Base-by-base conservation (phyloP, 495 filamentous ascomycete species). In the Aspergillus steynii region DNA sequence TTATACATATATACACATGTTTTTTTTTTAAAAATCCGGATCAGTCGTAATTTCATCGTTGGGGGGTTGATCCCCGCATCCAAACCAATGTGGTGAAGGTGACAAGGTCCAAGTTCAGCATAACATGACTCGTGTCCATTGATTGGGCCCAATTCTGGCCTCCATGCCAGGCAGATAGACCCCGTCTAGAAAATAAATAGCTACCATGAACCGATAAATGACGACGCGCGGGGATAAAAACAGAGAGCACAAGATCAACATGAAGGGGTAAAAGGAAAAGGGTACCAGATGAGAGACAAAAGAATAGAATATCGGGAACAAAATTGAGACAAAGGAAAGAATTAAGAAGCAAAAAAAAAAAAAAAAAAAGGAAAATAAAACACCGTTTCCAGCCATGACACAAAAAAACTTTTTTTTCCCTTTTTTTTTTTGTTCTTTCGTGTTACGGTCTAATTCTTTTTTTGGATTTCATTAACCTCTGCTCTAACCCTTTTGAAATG, bases 41-140 rank as follows among this genome's bases (percentile, higher is more conserved):
- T 9, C 25, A 50, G 48, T 7, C 8, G 48, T 25, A 27, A 29
- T 50, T 50, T 50, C 12, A 7, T 27, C 12, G 20, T 26, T 50
- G 20, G 20, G 20, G 20, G 20, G 20, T 20, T 20, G 20, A 9
- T 50, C 26, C 26, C 6, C 15, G 26, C 15, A 49, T 49, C 15
- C 6, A 49, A 49, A 49, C 7, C 15, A 46, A 46, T 46, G 8
- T 7, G 42, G 42, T 46, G 42, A 46, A 46, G 7, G 7, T 46
- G 42, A 8, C 42, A 8, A 8, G 20, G 20, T 20, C 20, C 20
- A 20, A 20, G 20, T 54, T 42, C 34, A 37, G 29, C 67, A 69
- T 68, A 69, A 72, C 73, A 75, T 75, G 71, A 72, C 67, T 75
- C 73, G 71, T 75, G 71, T 70, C 66, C 64, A 68, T 71, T 72